Evolutionary conservation across 306 rosid species (phyloP).

Genomic region (Dryas drummondii): DNA sequence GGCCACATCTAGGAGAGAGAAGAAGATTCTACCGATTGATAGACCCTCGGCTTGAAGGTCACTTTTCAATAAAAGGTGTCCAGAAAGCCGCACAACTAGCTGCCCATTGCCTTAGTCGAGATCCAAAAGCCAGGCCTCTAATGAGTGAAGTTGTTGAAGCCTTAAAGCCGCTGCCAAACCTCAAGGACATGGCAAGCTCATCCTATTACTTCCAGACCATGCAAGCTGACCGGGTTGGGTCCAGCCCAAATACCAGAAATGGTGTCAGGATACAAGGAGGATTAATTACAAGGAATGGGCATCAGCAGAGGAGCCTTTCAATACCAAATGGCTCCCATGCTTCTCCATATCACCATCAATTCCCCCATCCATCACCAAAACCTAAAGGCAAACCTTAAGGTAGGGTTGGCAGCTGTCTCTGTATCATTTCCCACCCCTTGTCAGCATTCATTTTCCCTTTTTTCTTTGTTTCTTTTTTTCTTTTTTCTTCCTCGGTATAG

Average conservation of each 20-base stretch:
- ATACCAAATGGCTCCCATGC: conserved; percentile 71
- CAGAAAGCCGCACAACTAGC: conserved; percentile 88
- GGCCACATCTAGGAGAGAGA: conserved; percentile 91
- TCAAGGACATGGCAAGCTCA: conserved; percentile 97
- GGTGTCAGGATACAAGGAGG: conserved; percentile 54
- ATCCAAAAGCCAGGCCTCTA: conserved; percentile 84
- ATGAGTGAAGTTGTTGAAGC: conserved; percentile 96
- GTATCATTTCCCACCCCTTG: conserved; percentile 33
- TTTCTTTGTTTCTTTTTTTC: conserved; percentile 5
- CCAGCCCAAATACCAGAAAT: conserved; percentile 71
- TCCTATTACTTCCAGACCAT: conserved; percentile 85
- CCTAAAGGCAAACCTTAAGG: conserved; percentile 71
- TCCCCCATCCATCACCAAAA: conserved; percentile 82
- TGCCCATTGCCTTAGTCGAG: conserved; percentile 85
- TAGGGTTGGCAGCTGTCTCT: conserved; percentile 33
- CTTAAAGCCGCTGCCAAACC: conserved; percentile 83
- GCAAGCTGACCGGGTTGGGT: conserved; percentile 64
- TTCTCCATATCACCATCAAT: conserved; percentile 88
- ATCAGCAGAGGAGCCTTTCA: conserved; percentile 69
- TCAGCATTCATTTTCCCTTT: conserved; percentile 18
- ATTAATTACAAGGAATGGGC: conserved; percentile 62
- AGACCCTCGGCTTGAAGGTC: conserved; percentile 96
- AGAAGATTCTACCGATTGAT: conserved; percentile 81
- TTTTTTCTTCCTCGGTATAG: conserved; percentile 31
- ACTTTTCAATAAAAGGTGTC: conserved; percentile 91